Percentiles rank a stretch among this genome's conserved stretches.
Evolutionary conservation across 352 stramenopile genomes (phyloP).

Genomic region (Phytopythium delawarense): DNA sequence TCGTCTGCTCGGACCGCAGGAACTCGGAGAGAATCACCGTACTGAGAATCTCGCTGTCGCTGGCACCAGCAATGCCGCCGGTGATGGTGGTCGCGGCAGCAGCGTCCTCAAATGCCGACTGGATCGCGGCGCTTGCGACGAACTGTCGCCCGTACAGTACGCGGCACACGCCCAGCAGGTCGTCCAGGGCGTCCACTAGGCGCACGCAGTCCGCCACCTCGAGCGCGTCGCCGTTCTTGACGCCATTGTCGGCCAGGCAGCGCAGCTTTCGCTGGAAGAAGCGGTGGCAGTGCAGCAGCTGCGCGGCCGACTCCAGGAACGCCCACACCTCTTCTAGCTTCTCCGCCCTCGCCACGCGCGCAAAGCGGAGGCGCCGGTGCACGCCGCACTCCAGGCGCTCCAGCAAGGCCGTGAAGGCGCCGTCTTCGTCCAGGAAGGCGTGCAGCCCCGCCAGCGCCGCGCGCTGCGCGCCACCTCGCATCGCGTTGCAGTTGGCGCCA

Average conservation of each 20-base stretch:
- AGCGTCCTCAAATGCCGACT: conserved; percentile 9
- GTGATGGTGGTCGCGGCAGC: not conserved
- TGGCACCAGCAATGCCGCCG: no score
- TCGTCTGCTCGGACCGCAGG: conserved; percentile 16
- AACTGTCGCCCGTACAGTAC: conserved; percentile 23
- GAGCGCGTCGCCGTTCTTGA: conserved; percentile 6
- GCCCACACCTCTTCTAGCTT: conserved; percentile 9
- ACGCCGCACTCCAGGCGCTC: conserved; percentile 13
- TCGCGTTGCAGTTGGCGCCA: conserved; percentile 2
- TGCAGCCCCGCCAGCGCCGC: conserved; percentile 15
- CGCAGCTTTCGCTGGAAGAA: conserved; percentile 29
- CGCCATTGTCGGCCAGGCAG: conserved; percentile 2
- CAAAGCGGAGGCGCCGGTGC: conserved; percentile 20
- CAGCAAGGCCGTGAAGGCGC: conserved; percentile 20
- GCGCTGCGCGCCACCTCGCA: not conserved
- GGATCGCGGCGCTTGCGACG: conserved; percentile 12
- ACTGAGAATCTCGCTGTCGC: not conserved
- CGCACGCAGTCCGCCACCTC: conserved; percentile 12
- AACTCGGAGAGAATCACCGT: conserved; percentile 16
- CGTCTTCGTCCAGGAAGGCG: conserved; percentile 27
- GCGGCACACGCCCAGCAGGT: conserved; percentile 24
- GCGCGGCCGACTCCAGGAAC: conserved; percentile 17
- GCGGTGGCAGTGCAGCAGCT: conserved; percentile 18
- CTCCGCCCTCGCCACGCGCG: conserved; percentile 5
- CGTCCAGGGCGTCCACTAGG: conserved; percentile 20